Evolutionary conservation across 352 stramenopile species (phyloP), one percentile per base, ranked within the genome.

Genomic region (Globisporangium middletonii): DNA sequence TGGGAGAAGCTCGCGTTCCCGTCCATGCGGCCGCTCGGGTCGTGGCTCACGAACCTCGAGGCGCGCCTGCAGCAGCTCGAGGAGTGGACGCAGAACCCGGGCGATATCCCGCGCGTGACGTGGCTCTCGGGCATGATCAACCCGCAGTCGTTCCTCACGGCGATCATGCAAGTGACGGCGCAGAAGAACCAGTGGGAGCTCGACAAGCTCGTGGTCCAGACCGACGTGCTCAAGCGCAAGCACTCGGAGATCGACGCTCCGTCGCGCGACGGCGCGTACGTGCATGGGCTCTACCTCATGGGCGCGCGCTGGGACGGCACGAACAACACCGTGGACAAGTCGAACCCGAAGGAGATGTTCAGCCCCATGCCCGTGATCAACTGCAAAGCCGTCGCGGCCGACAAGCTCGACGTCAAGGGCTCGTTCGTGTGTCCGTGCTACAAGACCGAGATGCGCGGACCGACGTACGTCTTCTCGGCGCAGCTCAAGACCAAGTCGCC

Each of bases 341-440:
- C 86, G 19, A 83, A 95, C 55, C 97, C 96, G 15, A 98, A 98
- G 69, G 97, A 99, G 68, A 99, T 99, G 93, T 99, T 98, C 64
- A 98, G 80, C 43, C 56, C 79, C 26, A 98, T 99, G 93, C 96
- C 97, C 23, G 88, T 99, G 51, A 97, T 99, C 68, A 98, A 98
- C 70, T 97, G 97, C 66, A 98, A 97, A 66, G 96, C 96, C 30
- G 92, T 99, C 13, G 86, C 92, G 0, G 72, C 86, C 6, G 96
- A 99, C 64, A 98, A 98, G 59, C 84, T 97, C 3, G 96, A 99
- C 51, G 56, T 96, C 37, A 97, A 97, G 53, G 95, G 93, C 3
- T 83, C 98, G 28, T 99, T 97, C 70, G 59, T 96, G 5, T 99
- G 96, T 65, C 97, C 97, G 27, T 94, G 88, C 48, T 99, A 99